phyloP scores from a whole-genome alignment of 768 basidiomycete genomes.

The Terana coerulea region DNA sequence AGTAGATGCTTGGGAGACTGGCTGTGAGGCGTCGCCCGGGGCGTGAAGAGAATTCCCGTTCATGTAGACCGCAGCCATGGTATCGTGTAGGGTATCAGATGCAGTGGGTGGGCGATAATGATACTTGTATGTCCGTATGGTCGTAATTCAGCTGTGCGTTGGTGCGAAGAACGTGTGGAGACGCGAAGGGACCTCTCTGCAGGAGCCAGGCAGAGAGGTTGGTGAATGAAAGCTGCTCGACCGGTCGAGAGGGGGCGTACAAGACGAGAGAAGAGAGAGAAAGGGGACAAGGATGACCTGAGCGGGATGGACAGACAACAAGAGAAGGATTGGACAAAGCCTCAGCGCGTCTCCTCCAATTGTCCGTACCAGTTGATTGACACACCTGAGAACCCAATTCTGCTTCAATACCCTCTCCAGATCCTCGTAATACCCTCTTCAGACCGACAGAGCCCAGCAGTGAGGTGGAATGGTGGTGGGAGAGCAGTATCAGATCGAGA shows the following conservation, averaged over 20 bases:
- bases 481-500: background rate
- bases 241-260: slow-evolving; percentile 5
- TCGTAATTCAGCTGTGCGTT: background rate
- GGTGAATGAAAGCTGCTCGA: slow-evolving; percentile 6
- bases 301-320: slow-evolving; percentile 5
- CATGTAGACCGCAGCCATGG: slow-evolving; percentile 24
- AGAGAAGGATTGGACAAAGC: slow-evolving; percentile 6
- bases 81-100: slow-evolving; percentile 1
- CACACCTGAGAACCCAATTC: slow-evolving; percentile 10
- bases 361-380: background rate
- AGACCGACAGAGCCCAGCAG: background rate
- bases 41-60: slow-evolving; percentile 22
- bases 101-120: background rate
- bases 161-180: background rate
- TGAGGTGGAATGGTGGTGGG: too few species aligned
- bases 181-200: slow-evolving; percentile 9
- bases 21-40: slow-evolving; percentile 34
- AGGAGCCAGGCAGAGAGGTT: slow-evolving; percentile 12
- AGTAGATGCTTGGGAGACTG: slow-evolving; percentile 33
- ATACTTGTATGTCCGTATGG: background rate
- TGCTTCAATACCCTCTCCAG: background rate
- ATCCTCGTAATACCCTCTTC: background rate
- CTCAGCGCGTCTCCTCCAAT: slow-evolving; percentile 12
- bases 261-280: slow-evolving; percentile 3
- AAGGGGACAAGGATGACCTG: slow-evolving; percentile 6